Base-by-base conservation (phyloP, 306 rosid genomes). In the Comarum palustre region DNA sequence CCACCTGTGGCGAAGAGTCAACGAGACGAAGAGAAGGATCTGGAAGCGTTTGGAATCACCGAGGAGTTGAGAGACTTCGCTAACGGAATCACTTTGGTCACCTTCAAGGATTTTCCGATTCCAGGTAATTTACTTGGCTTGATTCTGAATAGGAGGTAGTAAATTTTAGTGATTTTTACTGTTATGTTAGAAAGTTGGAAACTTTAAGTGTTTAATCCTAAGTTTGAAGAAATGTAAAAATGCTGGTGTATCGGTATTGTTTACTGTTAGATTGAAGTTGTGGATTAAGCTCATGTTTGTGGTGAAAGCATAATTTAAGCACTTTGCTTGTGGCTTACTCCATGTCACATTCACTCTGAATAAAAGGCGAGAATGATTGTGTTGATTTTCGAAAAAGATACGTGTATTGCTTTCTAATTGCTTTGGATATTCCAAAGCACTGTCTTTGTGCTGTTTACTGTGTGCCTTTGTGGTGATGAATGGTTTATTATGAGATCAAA, bases 21-120 rank as follows among this genome's bases (percentile, higher is more conserved):
- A 19, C 12, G 2, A 29, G 36, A 58, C 4, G 25, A 11, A 11
- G 74, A 62, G 59, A 57, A 78, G 77, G 78, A 82, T 61, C 82
- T 87, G 55, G 34, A 73, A 22, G 51, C 60, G 8, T 91, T 83
- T 58, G 97, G 95, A 19, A 81, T 91, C 54, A 84, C 87, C 67
- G 84, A 85, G 34, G 88, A 85, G 74, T 71, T 91, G 75, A 84
- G 89, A 22, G 95, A 88, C 13, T 91, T 91, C 80, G 87, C 86
- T 38, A 79, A 77, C 50, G 97, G 87, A 16, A 89, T 91, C 82
- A 89, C 89, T 67, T 19, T 79, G 22, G 51, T 81, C 71, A 87
- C 95, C 31, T 89, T 89, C 51, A 68, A 59, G 22, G 81, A 87
- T 84, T 88, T 90, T 65, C 92, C 92, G 39, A 78, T 88, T 41